phyloP scores from a whole-genome alignment of 2,329 filamentous ascomycete species.

The Hysterium pulicare region DNA sequence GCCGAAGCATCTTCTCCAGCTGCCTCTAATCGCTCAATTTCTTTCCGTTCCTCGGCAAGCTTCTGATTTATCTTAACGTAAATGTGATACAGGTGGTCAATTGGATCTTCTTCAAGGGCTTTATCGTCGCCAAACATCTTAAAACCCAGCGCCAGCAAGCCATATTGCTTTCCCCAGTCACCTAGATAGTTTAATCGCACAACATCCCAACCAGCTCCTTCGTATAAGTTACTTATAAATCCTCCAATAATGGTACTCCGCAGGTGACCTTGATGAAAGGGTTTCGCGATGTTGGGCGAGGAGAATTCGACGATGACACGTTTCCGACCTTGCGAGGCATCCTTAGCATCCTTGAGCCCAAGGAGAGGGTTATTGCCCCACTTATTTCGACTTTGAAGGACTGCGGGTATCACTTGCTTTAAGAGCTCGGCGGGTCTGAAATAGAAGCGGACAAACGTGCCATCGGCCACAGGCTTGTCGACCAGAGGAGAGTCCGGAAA shows the following conservation, averaged over 20 bases:
- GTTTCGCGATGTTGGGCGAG: constrained; percentile 76
- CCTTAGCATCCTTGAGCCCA: constrained; percentile 55
- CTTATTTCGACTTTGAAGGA: constrained; percentile 55
- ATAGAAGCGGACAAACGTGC: constrained; percentile 70
- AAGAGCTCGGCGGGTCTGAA: constrained; percentile 62
- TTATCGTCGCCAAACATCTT: constrained; percentile 68
- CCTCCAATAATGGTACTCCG: constrained; percentile 68
- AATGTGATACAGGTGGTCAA: constrained; percentile 71
- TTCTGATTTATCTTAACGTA: constrained; percentile 67
- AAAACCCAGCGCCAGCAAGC: constrained; percentile 64
- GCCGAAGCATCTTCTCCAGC: constrained; percentile 31
- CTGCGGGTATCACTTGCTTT: constrained; percentile 61
- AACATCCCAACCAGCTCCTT: constrained; percentile 63
- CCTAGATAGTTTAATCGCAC: constrained; percentile 66
- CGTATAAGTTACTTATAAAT: constrained; percentile 63
- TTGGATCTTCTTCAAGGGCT: constrained; percentile 62
- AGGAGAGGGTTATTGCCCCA: constrained; percentile 58
- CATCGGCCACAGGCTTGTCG: constrained; percentile 60
- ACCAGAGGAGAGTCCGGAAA: constrained; percentile 68
- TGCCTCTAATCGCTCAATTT: constrained; percentile 23
- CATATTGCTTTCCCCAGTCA: constrained; percentile 68
- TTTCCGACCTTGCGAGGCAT: constrained; percentile 58
- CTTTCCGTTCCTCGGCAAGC: constrained; percentile 49
- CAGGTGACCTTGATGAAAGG: constrained; percentile 67
- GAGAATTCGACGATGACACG: constrained; percentile 70